Conservation (phyloP, 2,329 filamentous ascomycete species). For the Lecanicillium sp. region DNA sequence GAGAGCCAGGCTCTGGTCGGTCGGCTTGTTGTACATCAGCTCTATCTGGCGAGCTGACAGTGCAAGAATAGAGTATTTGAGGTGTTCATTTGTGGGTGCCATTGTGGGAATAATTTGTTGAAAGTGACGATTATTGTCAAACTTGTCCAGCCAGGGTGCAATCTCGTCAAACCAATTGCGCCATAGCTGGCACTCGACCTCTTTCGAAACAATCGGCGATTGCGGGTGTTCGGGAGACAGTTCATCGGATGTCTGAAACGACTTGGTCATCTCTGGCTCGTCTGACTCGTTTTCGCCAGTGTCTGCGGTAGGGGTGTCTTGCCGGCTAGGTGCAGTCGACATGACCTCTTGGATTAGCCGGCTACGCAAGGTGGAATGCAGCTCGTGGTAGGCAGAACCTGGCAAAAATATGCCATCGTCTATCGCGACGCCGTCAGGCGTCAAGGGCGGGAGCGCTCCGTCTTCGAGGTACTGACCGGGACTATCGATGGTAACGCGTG, state of each 20-base stretch:
- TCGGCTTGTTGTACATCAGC: constrained; percentile 27
- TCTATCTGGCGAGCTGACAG: constrained; percentile 47
- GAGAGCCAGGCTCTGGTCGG: constrained; percentile 34
- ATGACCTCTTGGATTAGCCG: constrained; percentile 39
- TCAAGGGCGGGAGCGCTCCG: constrained; percentile 17
- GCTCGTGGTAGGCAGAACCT: constrained; percentile 40
- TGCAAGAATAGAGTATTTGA: constrained; percentile 44
- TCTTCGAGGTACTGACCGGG: constrained; percentile 22
- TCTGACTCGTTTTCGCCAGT: background rate
- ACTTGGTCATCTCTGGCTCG: background rate
- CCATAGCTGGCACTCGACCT: constrained; percentile 32
- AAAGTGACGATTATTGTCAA: constrained; percentile 43
- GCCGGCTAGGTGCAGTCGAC: constrained; percentile 31
- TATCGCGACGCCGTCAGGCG: constrained; percentile 25
- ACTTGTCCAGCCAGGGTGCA: constrained; percentile 45
- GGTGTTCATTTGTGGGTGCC: constrained; percentile 35
- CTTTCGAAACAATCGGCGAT: constrained; percentile 13
- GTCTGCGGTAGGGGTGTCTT: constrained; percentile 8
- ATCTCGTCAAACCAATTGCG: constrained; percentile 37
- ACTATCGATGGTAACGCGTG: constrained; percentile 12
- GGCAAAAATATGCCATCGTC: constrained; percentile 41
- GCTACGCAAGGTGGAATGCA: constrained; percentile 39
- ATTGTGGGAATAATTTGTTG: constrained; percentile 41
- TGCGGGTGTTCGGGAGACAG: background rate
- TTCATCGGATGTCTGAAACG: background rate